Conservation (phyloP, 176 grass and related monocot genomes). For the Guadua angustifolia region DNA sequence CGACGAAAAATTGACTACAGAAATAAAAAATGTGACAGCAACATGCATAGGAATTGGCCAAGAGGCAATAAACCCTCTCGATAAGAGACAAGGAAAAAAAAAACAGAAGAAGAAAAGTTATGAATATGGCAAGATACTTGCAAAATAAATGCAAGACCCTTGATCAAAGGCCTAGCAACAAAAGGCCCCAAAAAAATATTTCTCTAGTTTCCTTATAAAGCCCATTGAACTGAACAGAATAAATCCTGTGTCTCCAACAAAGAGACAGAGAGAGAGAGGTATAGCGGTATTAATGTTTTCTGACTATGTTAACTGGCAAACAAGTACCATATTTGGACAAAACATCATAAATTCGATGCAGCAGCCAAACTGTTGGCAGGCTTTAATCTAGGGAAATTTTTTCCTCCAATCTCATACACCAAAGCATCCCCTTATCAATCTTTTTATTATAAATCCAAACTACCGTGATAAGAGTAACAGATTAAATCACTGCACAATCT, state of each 20-base stretch:
- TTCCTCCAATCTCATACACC: neutral
- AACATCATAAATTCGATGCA: neutral
- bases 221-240: neutral
- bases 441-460: neutral
- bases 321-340: neutral
- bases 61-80: neutral
- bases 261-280: neutral
- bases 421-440: neutral
- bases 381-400: neutral
- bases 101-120: neutral
- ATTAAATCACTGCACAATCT: neutral
- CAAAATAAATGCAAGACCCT: neutral
- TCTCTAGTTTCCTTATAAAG: slow-evolving; percentile 1
- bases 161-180: neutral
- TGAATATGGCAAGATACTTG: neutral
- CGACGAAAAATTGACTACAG: neutral
- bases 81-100: neutral
- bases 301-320: neutral
- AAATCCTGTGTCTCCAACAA: neutral
- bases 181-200: neutral
- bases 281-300: neutral
- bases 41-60: neutral
- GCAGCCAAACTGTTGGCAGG: neutral
- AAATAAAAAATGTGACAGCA: neutral
- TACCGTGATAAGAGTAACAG: neutral